Base-by-base conservation (phyloP, 1,284 basidiomycete genomes). In the Puccinia horiana region DNA sequence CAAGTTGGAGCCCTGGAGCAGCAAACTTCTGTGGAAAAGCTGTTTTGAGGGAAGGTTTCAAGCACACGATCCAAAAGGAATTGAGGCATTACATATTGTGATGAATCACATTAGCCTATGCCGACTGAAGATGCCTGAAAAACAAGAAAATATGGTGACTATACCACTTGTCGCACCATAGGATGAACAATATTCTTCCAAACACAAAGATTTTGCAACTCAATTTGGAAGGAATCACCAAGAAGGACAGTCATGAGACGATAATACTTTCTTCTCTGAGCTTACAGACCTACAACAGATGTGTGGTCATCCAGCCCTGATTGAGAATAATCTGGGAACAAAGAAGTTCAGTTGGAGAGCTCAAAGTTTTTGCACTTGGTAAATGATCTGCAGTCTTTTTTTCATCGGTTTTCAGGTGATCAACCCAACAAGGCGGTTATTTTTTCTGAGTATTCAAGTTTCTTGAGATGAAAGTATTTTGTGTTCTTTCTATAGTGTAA, bases 21-120 rank as follows among this genome's bases (percentile, higher is more conserved):
- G 86, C 65, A 84, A 85, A 14, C 83, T 83, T n/a, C 79, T 84
- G 0, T 87, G 86, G 86, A 86, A 85, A n/a, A n/a, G n/a, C n/a
- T n/a, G n/a, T n/a, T n/a, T n/a, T n/a, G n/a, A n/a, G n/a, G n/a
- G n/a, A n/a, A n/a, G n/a, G n/a, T n/a, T n/a, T n/a, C n/a, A n/a
- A n/a, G n/a, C n/a, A n/a, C n/a, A n/a, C n/a, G n/a, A 83, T n/a
- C 63, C 35, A 32, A 11, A n/a, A 12, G 63, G 35, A 5, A 67
- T 67, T 20, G 18, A 18, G 9, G 23, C 63, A 4, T 23, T 67
- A 8, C 63, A 67, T n/a, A 37, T 40, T 40, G 5, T 67, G 5
- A 67, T 67, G 32, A 67, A 40, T 9, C 23, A 18, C 8, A 40
- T 67, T n/a, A 67, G 63, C 26, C 18, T 67, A 35, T 18, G 63